Evolutionary conservation across 345 rosid genomes (phyloP).

Genomic region (Corchorus capsularis): DNA sequence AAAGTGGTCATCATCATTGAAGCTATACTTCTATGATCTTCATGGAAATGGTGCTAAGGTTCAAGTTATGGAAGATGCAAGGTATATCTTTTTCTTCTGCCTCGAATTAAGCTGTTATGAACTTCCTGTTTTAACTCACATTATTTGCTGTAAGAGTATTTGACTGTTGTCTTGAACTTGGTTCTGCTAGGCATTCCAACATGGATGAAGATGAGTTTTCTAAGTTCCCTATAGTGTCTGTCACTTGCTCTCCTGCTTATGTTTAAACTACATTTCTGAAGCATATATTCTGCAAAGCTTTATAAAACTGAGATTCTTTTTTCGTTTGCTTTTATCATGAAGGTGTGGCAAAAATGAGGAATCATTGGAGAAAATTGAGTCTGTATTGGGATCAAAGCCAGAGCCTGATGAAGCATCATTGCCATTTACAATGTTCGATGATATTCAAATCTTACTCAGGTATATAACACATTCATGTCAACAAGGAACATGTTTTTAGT

Average conservation of each 20-base stretch:
- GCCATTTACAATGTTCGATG: constrained; percentile 95
- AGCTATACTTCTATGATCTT: constrained; percentile 11
- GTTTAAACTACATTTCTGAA: too few species aligned
- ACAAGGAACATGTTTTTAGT: not conserved
- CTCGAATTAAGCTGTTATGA: not conserved
- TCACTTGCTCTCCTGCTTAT: too few species aligned
- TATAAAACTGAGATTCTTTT: constrained; percentile 18
- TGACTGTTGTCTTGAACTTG: not conserved
- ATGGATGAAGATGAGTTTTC: constrained; percentile 11
- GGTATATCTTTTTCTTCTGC: not conserved
- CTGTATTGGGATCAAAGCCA: constrained; percentile 92
- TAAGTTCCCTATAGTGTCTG: too few species aligned
- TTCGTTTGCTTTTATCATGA: constrained; percentile 19
- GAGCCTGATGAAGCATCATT: constrained; percentile 66
- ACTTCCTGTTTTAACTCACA: not conserved
- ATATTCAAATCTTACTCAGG: constrained; percentile 91
- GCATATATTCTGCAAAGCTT: not conserved
- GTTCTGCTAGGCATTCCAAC: constrained; percentile 11
- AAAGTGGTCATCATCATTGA: not conserved
- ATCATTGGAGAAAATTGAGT: constrained; percentile 87
- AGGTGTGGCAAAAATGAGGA: constrained; percentile 82
- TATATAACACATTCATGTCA: too few species aligned
- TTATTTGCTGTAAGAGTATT: not conserved
- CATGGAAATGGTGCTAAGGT: constrained; percentile 9
- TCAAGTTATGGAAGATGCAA: constrained; percentile 16